Conservation (phyloP, 2,329 filamentous ascomycete species). For the Penicillium sp. region DNA sequence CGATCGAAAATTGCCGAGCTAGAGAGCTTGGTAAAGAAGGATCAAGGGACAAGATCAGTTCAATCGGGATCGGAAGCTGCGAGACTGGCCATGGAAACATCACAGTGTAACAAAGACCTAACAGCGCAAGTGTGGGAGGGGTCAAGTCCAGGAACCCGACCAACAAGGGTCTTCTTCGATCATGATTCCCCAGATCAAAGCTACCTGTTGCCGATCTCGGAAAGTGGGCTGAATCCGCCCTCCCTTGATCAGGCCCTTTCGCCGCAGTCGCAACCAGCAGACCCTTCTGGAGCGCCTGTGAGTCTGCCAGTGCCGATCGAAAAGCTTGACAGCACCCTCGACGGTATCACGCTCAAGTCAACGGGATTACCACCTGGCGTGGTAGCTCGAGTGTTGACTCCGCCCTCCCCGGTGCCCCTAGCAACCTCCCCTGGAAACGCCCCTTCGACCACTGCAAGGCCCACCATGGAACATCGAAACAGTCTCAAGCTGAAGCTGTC, state of each 20-base stretch:
- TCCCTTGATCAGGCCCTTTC: slow-evolving; percentile 43
- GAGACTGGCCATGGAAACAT: slow-evolving; percentile 15
- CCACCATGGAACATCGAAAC: slow-evolving; percentile 28
- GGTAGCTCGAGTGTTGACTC: slow-evolving; percentile 44
- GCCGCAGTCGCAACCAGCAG: slow-evolving; percentile 34
- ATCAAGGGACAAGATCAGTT: slow-evolving; percentile 6
- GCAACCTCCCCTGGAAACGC: slow-evolving; percentile 26
- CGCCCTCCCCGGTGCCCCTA: slow-evolving; percentile 34
- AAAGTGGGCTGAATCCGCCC: slow-evolving; percentile 30
- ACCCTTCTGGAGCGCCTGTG: slow-evolving; percentile 27
- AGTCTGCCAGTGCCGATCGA: slow-evolving; percentile 46
- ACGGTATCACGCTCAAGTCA: slow-evolving; percentile 48
- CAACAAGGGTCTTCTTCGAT: slow-evolving; percentile 46
- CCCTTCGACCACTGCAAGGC: slow-evolving; percentile 24
- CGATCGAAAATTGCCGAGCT: slow-evolving; percentile 42
- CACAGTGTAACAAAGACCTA: slow-evolving; percentile 12
- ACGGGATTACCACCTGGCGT: slow-evolving; percentile 44
- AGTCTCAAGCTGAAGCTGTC: slow-evolving; percentile 36
- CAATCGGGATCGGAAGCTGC: slow-evolving; percentile 7
- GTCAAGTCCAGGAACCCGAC: slow-evolving; percentile 38
- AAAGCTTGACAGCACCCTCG: slow-evolving; percentile 45
- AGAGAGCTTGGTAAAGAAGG: slow-evolving; percentile 35
- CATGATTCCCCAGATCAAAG: slow-evolving; percentile 28
- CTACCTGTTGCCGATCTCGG: slow-evolving; percentile 28
- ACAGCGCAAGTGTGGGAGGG: slow-evolving; percentile 45